A percentile compares a stretch with the other conserved stretches of the same genome.
Conservation (phyloP, 352 stramenopile genomes). For the Phytophthora tentaculata region DNA sequence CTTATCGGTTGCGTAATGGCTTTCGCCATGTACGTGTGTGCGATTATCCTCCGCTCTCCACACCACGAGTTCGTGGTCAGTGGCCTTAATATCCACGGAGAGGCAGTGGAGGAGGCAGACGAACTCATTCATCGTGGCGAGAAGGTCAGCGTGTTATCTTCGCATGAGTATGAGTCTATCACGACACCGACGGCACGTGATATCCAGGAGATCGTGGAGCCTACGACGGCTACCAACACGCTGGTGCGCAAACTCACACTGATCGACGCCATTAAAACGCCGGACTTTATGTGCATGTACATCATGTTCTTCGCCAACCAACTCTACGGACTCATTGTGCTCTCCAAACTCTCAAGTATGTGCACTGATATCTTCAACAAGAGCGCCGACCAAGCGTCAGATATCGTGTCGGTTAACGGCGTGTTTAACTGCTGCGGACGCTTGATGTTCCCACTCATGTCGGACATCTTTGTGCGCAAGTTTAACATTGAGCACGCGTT, state of each 20-base stretch:
- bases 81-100: conserved; percentile 65
- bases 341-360: conserved; percentile 67
- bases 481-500: conserved; percentile 54
- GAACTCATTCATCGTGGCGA: conserved; percentile 33
- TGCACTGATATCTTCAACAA: conserved; percentile 55
- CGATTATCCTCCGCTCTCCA: conserved; percentile 50
- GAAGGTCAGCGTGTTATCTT: conserved; percentile 47
- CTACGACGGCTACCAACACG: conserved; percentile 35
- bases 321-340: conserved; percentile 64
- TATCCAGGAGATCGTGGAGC: conserved; percentile 39
- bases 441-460: conserved; percentile 47
- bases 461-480: conserved; percentile 42
- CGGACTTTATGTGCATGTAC: conserved; percentile 70
- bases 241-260: conserved; percentile 54
- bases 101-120: conserved; percentile 43
- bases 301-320: conserved; percentile 69
- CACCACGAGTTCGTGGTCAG: conserved; percentile 56
- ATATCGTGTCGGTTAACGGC: conserved; percentile 62
- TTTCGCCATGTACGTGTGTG: conserved; percentile 45
- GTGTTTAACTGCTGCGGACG: conserved; percentile 61
- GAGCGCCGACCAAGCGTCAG: conserved; percentile 27
- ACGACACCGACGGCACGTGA: conserved; percentile 37
- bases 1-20: conserved; percentile 49
- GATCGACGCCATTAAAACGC: conserved; percentile 58
- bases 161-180: conserved; percentile 52